phyloP scores from a whole-genome alignment of 1,284 basidiomycete genomes.

The Papiliotrema terrestris region DNA sequence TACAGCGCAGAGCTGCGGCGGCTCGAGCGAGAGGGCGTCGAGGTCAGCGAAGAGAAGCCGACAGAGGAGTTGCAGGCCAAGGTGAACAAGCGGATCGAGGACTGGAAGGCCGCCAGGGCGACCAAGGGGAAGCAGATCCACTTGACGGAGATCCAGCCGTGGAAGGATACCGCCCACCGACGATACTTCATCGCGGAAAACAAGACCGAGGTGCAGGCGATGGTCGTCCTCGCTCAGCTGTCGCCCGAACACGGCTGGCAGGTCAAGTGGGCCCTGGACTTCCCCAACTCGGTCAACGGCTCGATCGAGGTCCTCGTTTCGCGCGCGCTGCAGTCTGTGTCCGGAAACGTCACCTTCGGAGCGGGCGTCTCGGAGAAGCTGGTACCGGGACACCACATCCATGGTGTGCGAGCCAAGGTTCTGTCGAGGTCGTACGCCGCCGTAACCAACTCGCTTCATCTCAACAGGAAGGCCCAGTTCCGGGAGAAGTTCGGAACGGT shows the following conservation, averaged over 20 bases:
- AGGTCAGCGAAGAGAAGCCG: conserved; percentile 45
- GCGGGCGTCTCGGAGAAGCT: conserved; percentile 51
- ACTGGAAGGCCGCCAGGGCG: conserved; percentile 49
- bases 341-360: conserved; percentile 52
- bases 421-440: conserved; percentile 54
- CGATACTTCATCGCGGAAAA: conserved; percentile 57
- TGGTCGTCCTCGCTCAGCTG: conserved; percentile 58
- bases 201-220: conserved; percentile 49
- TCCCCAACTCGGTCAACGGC: conserved; percentile 56
- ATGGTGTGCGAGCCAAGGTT: conserved; percentile 49
- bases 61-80: conserved; percentile 48
- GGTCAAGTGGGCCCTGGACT: conserved; percentile 61
- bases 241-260: conserved; percentile 56
- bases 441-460: conserved; percentile 50
- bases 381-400: conserved; percentile 47
- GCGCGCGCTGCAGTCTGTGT: conserved; percentile 53
- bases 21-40: conserved; percentile 55
- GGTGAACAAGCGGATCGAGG: conserved; percentile 52
- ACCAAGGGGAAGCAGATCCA: conserved; percentile 58
- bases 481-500: conserved; percentile 43
- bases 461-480: conserved; percentile 54
- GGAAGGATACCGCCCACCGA: conserved; percentile 56
- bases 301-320: conserved; percentile 55
- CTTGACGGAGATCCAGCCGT: conserved; percentile 57
- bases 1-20: conserved; percentile 54